Evolutionary conservation across 23 red algal species (phyloP), one percentile per base, ranked within the genome.

Genomic region (Gracilariopsis chorda): DNA sequence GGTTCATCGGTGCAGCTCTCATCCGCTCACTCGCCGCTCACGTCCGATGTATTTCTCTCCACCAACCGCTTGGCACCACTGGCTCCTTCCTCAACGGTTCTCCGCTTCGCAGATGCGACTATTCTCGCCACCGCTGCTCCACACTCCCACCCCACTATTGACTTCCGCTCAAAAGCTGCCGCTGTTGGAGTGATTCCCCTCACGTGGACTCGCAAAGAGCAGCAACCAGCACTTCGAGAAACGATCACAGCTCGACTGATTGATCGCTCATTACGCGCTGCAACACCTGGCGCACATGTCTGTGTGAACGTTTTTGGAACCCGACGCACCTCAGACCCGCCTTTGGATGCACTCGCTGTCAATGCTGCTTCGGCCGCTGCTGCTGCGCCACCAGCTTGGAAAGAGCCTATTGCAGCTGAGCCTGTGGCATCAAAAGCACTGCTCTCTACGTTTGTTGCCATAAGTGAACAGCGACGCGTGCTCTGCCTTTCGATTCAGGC

Each of bases 141-240:
- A n/a, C n/a, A n/a, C n/a, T n/a, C n/a, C n/a, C n/a, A n/a, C n/a
- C n/a, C n/a, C n/a, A n/a, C n/a, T n/a, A 60, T 92, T 47, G 94
- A 96, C 46, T 91, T 87, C 28, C 82, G 90, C 32, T 62, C 79
- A 53, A 83, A 80, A 55, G 94, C 94, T 12, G 84, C 80, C 30
- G 94, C 94, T 21, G 80, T 90, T 36, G 94, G 94, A 61, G 58
- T 92, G 41, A 96, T 96, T 67, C 94, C 94, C 2, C 52, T 42
- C 73, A 80, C 94, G 14, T 96, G 64, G 42, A 58, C 48, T 52
- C 88, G 94, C n/a, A 81, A 88, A 0, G 94, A 96, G 56, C 62
- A 32, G 23, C 71, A 78, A 21, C 73, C 90, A n/a, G 71, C 78
- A 3, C 59, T 78, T 17, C 64, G 59, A 7, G 94, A 96, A 86